Base-by-base conservation (phyloP, 73 alveolate species). In the Paramecium biaurelia region DNA sequence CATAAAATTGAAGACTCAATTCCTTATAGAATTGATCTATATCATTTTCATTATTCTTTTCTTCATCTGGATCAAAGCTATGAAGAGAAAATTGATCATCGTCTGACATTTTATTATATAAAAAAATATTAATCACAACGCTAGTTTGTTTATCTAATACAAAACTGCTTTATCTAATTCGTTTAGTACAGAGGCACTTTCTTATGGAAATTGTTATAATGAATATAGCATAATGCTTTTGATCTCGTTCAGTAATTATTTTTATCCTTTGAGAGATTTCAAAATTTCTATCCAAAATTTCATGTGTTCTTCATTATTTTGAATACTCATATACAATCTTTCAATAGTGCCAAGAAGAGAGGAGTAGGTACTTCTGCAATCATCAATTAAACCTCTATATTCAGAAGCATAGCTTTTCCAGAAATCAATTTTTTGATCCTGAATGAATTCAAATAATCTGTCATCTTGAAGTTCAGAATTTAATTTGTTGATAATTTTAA, bases 1-100 rank as follows among this genome's bases (percentile, higher is more conserved):
- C 90, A 79, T 79, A 79, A 34, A 79, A 79, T 24, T 45, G 37
- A 21, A 79, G 56, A 79, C 90, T 79, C 20, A 79, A 45, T 47
- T 79, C 70, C 90, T 79, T 79, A 47, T 79, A 79, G 45, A 79
- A 79, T 43, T 79, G 10, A 8, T 79, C 90, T 0, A 79, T 45
- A 4, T 79, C 76, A 20, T 79, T 63, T 74, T 63, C 84, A 63
- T 7, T 26, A 6, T 26, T 63, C n/a, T 63, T 26, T 11, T 30
- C 53, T 34, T 72, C 12, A 9, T 72, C 45, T 21, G 86, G 86
- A 18, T 72, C 58, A 37, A 72, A 72, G 86, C 57, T 28, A 72
- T 35, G 86, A 32, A 72, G 86, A 23, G 59, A 35, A 34, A 72
- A 72, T n/a, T 72, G 56, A 34, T 72, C 86, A 72, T 72, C 86